These are phyloP conservation scores for Penium margaritaceum DNA, from an alignment of 139 green algal species.

Conservation along the genomic window DNA sequence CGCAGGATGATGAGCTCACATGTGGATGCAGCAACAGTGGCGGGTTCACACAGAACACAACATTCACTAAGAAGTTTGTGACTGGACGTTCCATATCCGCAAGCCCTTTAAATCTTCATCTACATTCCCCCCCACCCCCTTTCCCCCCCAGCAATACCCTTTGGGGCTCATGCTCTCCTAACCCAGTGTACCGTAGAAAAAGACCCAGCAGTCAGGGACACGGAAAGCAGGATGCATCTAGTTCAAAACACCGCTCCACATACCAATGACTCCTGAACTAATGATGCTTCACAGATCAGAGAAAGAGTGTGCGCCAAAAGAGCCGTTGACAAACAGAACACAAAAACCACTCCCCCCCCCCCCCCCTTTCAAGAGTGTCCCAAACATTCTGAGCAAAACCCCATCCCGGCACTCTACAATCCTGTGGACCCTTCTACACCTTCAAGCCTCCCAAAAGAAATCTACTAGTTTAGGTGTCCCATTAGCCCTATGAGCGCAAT, in stretches of 20 bases:
- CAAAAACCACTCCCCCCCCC: neutral
- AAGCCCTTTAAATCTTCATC: slow-evolving; percentile 2
- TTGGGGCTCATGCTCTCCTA: neutral
- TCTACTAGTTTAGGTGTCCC: no score
- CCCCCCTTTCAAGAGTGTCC: no score
- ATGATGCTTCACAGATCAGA: neutral
- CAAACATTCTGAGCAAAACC: no score
- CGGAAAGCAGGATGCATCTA: neutral
- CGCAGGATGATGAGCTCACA: no score
- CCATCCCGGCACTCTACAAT: no score
- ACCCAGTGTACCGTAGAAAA: neutral
- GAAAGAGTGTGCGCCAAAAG: neutral
- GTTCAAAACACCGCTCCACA: neutral
- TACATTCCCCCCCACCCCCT: no score
- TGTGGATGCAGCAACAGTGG: neutral
- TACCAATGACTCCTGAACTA: neutral
- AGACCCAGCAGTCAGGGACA: neutral
- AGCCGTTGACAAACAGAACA: neutral
- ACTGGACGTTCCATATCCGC: neutral
- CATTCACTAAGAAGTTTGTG: neutral
- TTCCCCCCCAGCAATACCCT: neutral
- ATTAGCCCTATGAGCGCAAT: no score
- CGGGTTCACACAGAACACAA: neutral
- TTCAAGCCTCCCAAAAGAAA: no score
- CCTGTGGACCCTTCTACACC: no score